Evolutionary conservation across 2,329 filamentous ascomycete genomes (phyloP), one percentile per base, ranked within the genome.

Genomic region (Mariannaea sp.): DNA sequence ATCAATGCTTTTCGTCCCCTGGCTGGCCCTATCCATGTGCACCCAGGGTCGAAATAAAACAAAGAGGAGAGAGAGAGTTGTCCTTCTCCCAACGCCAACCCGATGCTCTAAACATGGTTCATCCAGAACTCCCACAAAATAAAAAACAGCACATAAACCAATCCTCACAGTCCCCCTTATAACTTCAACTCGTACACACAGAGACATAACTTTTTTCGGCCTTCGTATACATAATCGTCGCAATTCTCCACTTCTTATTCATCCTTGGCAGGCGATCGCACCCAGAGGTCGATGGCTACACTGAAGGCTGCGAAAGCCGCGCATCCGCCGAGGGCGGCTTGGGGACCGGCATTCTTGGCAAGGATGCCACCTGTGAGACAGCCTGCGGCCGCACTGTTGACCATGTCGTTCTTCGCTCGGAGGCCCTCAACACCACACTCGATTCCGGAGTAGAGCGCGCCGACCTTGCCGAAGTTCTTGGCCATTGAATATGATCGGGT

Each of bases 351-450:
- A 65, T 88, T 90, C 58, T 89, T 85, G 41, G 91, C 93, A 59
- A 99, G 74, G 49, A 94, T 89, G 14, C 90, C 94, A 13, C 94
- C 94, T 8, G 94, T 97, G 49, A 97, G 77, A 70, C 93, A 97
- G 0, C 94, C 94, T 1, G 92, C 91, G 4, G 87, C 84, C 5
- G 94, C 86, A 49, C 91, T 91, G 76, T 99, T 99, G 59, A 79
- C 84, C 24, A 97, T 73, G 72, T 97, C 94, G 74, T 97, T 97
- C 79, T 96, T 97, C 17, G 92, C 94, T 24, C 94, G 83, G 65
- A 90, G 81, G 0, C 92, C 92, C 73, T 99, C 94, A 68, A 99
- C 92, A 60, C 90, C 92, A 77, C 94, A 99, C 76, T 99, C 94
- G 47, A 94, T 96, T 33, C 93, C 93, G 13, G 86, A 83, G 77